Percentiles rank a stretch among this genome's conserved stretches.
These are phyloP conservation scores for Vitis rupestris DNA, from an alignment of 164 flowering plant species.

Conservation along the genomic window DNA sequence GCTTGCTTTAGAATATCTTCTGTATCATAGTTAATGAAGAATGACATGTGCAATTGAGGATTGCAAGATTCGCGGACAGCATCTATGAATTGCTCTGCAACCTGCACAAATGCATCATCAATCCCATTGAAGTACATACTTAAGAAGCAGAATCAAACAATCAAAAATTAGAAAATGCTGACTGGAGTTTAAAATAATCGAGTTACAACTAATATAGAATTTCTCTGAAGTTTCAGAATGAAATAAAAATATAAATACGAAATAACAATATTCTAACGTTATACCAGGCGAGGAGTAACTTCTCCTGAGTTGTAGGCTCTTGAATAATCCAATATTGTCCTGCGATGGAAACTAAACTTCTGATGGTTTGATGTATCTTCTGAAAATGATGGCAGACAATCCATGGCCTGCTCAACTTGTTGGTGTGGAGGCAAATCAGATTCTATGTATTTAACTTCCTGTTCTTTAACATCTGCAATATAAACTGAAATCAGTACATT, in stretches of 20 bases:
- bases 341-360: slow-evolving; percentile 40
- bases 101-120: slow-evolving; percentile 41
- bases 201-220: neutral
- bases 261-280: neutral
- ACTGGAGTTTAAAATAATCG: neutral
- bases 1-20: slow-evolving; percentile 79
- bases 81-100: slow-evolving; percentile 62
- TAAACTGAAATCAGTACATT: neutral
- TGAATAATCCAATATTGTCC: slow-evolving; percentile 83
- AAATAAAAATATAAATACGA: neutral
- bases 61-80: slow-evolving; percentile 56
- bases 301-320: slow-evolving; percentile 62
- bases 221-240: neutral
- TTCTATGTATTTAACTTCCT: slow-evolving; percentile 40
- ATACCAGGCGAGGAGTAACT: slow-evolving; percentile 72
- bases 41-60: slow-evolving; percentile 60
- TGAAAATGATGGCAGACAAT: slow-evolving; percentile 42
- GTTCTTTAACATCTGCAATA: slow-evolving; percentile 40
- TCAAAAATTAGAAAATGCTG: too few species aligned
- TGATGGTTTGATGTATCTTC: slow-evolving; percentile 10
- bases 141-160: neutral
- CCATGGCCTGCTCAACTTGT: slow-evolving; percentile 54
- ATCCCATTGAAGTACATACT: neutral
- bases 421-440: slow-evolving; percentile 49
- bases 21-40: slow-evolving; percentile 60